Base-by-base conservation (phyloP, 345 rosid species). In the Camelina hispida region DNA sequence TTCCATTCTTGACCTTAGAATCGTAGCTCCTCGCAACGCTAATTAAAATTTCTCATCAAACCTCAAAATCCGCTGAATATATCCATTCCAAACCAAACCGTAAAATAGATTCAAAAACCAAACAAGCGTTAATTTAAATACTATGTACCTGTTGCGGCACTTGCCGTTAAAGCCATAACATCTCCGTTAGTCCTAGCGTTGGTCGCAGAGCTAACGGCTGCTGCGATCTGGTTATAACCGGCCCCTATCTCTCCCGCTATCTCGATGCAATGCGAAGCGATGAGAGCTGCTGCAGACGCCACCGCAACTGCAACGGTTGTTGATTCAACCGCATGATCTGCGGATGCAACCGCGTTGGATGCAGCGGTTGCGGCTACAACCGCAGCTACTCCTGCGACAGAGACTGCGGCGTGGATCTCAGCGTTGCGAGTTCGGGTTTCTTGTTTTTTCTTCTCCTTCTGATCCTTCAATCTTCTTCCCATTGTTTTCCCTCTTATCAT, bases 321-420 rank as follows among this genome's bases (percentile, higher is more conserved):
- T 48, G 81, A 65, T 50, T 84, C 75, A 63, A 40, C 85, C 17
- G 83, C 76, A 28, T 80, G 59, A 55, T 79, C 69, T 72, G 85
- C 84, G 0, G 77, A 73, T 17, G 81, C 71, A 47, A 85, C 78
- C 1, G 87, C 87, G 25, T 79, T 83, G 40, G 96, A 81, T 42
- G 94, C 90, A 2, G 97, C 82, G 14, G 81, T 71, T 18, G 97
- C 89, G 1, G 98, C 98, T 20, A 93, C 85, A 3, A 93, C 97
- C 5, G 98, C 93, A 37, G 97, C 97, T 58, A 93, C 94, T 42
- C 94, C 98, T 2, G 90, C 98, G 22, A 93, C 97, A n/a, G 98
- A 89, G 16, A 93, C 87, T 3, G 98, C 96, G 4, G 98, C 97
- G 46, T 91, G 97, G 30, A 91, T 72, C 70, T 89, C 93, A 6